These are phyloP conservation scores for Hippophae rhamnoides DNA, from an alignment of 306 rosid species.

Conservation along the genomic window DNA sequence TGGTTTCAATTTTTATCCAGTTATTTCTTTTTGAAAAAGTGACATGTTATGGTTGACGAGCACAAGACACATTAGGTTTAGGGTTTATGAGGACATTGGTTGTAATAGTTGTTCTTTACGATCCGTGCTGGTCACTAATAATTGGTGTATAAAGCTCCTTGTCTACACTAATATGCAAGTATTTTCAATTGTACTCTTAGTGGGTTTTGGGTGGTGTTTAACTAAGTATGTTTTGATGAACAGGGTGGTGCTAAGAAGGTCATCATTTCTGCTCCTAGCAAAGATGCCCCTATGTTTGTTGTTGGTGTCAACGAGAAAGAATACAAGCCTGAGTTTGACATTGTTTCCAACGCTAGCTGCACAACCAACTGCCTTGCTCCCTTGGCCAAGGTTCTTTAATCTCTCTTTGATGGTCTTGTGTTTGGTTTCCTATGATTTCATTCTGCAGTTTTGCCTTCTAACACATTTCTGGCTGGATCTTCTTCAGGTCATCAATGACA, in stretches of 20 bases:
- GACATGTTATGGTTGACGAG: background rate
- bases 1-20: background rate
- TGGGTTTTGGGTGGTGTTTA: background rate
- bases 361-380: slow-evolving; percentile 99
- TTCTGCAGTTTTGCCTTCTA: background rate
- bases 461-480: background rate
- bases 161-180: too few relatives aligned
- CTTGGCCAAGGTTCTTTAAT: slow-evolving; percentile 57
- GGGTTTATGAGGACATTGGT: background rate
- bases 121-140: too few relatives aligned
- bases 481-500: slow-evolving; percentile 68
- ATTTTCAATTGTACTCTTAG: background rate
- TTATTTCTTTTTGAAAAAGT: background rate
- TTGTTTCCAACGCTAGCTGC: slow-evolving; percentile 97
- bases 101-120: background rate
- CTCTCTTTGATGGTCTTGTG: background rate
- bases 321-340: slow-evolving; percentile 56
- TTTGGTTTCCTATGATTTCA: background rate
- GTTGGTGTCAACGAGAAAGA: slow-evolving; percentile 95
- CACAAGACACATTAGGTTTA: background rate
- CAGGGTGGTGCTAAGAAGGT: slow-evolving; percentile 99
- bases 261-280: slow-evolving; percentile 92
- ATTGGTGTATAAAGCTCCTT: too few relatives aligned
- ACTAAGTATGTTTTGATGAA: background rate
- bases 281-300: slow-evolving; percentile 99